Percentiles rank a stretch among this genome's conserved stretches.
Conservation (phyloP, 345 rosid genomes). For the Erysimum cheiranthoides region DNA sequence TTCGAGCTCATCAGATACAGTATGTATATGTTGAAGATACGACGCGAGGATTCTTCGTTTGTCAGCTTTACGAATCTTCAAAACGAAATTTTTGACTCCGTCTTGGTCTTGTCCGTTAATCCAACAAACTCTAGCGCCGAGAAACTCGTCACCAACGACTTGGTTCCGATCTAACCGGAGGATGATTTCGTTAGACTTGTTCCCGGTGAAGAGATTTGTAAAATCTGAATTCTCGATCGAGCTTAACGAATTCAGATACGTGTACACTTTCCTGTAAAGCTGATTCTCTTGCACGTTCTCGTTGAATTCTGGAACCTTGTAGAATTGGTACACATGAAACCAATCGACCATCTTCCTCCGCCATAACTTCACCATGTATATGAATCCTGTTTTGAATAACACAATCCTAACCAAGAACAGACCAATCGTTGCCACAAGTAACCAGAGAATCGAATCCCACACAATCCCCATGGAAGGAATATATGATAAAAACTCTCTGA, state of each 20-base stretch:
- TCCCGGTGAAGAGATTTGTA: slow-evolving; percentile 80
- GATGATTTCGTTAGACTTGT: slow-evolving; percentile 63
- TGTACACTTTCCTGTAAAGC: slow-evolving; percentile 55
- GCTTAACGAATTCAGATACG: slow-evolving; percentile 68
- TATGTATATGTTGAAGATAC: slow-evolving; percentile 88
- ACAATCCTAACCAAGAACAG: slow-evolving; percentile 49
- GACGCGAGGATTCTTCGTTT: slow-evolving; percentile 80
- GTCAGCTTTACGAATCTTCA: slow-evolving; percentile 78
- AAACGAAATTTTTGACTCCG: slow-evolving; percentile 49
- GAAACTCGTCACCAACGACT: slow-evolving; percentile 67
- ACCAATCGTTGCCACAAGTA: slow-evolving; percentile 3
- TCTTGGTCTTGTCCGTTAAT: slow-evolving; percentile 49
- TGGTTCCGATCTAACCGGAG: slow-evolving; percentile 74
- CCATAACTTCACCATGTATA: slow-evolving; percentile 57
- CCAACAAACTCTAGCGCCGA: slow-evolving; percentile 85
- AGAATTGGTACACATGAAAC: slow-evolving; percentile 69
- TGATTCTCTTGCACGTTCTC: slow-evolving; percentile 67
- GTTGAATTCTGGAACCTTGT: slow-evolving; percentile 76
- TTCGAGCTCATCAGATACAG: slow-evolving; percentile 74
- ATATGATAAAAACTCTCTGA: not conserved
- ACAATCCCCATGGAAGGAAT: slow-evolving; percentile 47
- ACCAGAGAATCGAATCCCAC: slow-evolving; percentile 36
- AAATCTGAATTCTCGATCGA: slow-evolving; percentile 79
- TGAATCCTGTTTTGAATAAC: slow-evolving; percentile 67
- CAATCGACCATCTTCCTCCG: slow-evolving; percentile 55